Conservation (phyloP, 306 rosid genomes). For the Lathyrus sativus region DNA sequence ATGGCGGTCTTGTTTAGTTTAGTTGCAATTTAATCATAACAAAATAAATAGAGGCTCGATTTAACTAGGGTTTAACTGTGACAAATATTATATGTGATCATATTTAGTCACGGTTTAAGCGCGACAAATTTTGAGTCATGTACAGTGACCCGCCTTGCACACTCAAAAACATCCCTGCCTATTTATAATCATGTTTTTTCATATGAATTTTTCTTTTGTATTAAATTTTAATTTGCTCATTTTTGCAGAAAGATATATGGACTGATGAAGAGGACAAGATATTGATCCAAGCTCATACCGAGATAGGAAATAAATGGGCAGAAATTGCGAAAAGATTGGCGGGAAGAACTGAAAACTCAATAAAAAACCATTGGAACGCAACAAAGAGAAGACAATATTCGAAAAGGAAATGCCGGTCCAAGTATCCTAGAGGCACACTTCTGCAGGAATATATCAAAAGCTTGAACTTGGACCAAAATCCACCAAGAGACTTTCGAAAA, state of each 20-base stretch:
- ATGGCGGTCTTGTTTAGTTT: too few species aligned
- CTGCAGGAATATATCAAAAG: slow-evolving; percentile 82
- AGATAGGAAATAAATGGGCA: slow-evolving; percentile 97
- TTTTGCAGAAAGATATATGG: slow-evolving; percentile 86
- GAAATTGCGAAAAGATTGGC: slow-evolving; percentile 86
- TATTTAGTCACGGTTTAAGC: too few species aligned
- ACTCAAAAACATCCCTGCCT: accelerated
- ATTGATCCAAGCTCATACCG: slow-evolving; percentile 71
- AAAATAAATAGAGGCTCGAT: too few species aligned
- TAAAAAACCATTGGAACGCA: slow-evolving; percentile 97
- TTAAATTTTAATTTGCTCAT: neutral
- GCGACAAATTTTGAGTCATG: too few species aligned
- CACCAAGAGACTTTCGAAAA: slow-evolving; percentile 43
- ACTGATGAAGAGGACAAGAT: slow-evolving; percentile 82
- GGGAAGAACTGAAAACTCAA: slow-evolving; percentile 95
- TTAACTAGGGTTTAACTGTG: too few species aligned
- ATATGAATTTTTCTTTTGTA: neutral
- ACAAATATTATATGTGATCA: too few species aligned
- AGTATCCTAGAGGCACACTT: slow-evolving; percentile 70
- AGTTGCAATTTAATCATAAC: too few species aligned
- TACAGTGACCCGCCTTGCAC: too few species aligned
- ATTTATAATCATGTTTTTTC: too few species aligned
- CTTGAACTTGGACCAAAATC: slow-evolving; percentile 63
- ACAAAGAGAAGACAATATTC: slow-evolving; percentile 91
- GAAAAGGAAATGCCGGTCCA: slow-evolving; percentile 79